Conservation (phyloP, 352 stramenopile species). For the Globisporangium abappressorium region DNA sequence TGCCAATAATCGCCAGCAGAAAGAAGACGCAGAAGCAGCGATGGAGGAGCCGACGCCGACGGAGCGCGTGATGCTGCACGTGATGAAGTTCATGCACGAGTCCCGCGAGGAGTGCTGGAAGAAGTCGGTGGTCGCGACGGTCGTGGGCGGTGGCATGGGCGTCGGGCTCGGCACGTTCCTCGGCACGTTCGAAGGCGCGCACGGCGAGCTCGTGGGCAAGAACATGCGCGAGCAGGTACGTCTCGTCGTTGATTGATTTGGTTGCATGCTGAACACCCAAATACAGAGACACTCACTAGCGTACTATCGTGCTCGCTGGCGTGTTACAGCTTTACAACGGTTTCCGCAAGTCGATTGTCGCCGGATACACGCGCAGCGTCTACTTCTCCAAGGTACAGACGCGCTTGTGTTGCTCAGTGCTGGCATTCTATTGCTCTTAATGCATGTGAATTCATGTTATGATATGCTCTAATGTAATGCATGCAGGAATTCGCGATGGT, state of each 20-base stretch:
- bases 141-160: slow-evolving; percentile 71
- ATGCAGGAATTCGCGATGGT: slow-evolving; percentile 80
- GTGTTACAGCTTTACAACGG: slow-evolving; percentile 69
- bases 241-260: neutral
- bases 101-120: slow-evolving; percentile 83
- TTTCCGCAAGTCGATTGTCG: slow-evolving; percentile 79
- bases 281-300: neutral
- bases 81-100: slow-evolving; percentile 75
- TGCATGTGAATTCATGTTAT: too few relatives aligned
- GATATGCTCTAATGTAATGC: too few relatives aligned
- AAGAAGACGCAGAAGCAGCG: slow-evolving; percentile 21
- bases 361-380: slow-evolving; percentile 74
- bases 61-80: slow-evolving; percentile 40
- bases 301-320: neutral
- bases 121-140: slow-evolving; percentile 74
- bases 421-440: too few relatives aligned
- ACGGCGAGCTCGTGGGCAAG: slow-evolving; percentile 80
- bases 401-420: neutral
- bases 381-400: slow-evolving; percentile 82
- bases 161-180: slow-evolving; percentile 83
- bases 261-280: neutral
- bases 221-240: slow-evolving; percentile 82
- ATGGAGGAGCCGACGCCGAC: slow-evolving; percentile 20
- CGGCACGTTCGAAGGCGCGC: slow-evolving; percentile 83
- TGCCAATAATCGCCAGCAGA: neutral